These are phyloP conservation scores for Ceratobasidium sp. DNA, from an alignment of 1,284 basidiomycete species.

Conservation along the genomic window DNA sequence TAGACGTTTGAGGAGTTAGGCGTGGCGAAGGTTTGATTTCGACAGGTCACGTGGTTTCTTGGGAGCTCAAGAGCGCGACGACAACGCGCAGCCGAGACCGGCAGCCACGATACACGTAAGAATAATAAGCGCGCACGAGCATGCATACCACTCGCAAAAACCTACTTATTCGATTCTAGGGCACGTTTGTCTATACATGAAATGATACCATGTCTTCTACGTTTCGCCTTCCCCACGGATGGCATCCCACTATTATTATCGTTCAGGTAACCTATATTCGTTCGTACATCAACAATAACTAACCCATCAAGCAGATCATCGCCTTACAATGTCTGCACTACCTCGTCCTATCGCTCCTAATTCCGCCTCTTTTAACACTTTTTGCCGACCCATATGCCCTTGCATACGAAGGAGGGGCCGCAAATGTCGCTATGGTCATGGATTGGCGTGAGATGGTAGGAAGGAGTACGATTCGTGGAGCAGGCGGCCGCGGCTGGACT, in stretches of 20 bases:
- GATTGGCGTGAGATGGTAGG: conserved; percentile 98
- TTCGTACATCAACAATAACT: conserved; percentile 26
- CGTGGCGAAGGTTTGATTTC: too few species aligned
- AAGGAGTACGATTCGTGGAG: conserved; percentile 76
- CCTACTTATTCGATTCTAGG: neutral
- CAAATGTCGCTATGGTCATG: conserved; percentile 93
- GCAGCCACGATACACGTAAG: neutral
- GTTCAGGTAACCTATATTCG: conserved; percentile 67
- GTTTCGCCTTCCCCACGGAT: conserved; percentile 59
- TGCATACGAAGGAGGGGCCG: conserved; percentile 80
- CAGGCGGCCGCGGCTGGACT: conserved; percentile 70
- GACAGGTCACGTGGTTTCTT: conserved; percentile 4
- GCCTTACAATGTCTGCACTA: conserved; percentile 95
- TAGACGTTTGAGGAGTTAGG: too few species aligned
- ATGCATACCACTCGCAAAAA: neutral
- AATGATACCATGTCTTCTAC: conserved; percentile 45
- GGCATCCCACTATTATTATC: conserved; percentile 83
- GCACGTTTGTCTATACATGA: conserved; percentile 4
- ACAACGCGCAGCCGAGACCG: conserved; percentile 11
- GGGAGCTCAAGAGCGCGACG: conserved; percentile 1
- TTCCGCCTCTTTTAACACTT: conserved; percentile 82
- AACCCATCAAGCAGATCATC: conserved; percentile 75
- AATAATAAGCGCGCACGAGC: neutral
- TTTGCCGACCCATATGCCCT: conserved; percentile 84
- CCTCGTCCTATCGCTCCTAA: conserved; percentile 83